Evolutionary conservation across 345 rosid genomes (phyloP).

Genomic region (Theobroma cacao): DNA sequence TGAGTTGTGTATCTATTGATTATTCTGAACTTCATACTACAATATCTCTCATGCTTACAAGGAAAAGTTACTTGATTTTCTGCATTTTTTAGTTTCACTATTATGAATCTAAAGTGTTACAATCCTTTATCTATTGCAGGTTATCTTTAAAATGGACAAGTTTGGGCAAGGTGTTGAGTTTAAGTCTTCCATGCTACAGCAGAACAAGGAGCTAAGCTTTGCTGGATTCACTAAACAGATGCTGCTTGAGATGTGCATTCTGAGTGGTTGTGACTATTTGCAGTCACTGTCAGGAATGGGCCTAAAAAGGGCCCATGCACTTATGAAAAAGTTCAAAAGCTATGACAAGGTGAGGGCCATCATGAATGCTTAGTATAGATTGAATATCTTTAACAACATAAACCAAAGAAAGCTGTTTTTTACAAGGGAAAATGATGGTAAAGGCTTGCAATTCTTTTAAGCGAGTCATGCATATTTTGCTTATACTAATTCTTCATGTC

Average conservation of each 20-base stretch:
- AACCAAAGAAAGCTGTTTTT: background rate
- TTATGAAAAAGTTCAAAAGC: conserved; percentile 70
- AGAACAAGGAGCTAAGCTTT: conserved; percentile 67
- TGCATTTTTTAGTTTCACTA: background rate
- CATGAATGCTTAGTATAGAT: background rate
- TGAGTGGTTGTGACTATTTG: conserved; percentile 97
- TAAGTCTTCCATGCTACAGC: conserved; percentile 56
- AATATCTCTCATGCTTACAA: background rate
- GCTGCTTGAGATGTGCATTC: conserved; percentile 97
- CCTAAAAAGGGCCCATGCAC: conserved; percentile 87
- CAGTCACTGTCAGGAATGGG: conserved; percentile 96
- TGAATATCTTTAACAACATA: background rate
- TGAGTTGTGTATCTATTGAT: conserved; percentile 31
- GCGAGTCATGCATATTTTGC: background rate
- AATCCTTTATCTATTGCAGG: conserved; percentile 35
- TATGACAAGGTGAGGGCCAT: conserved; percentile 61
- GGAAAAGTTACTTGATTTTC: background rate
- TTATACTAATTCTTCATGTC: background rate
- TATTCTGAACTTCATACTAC: conserved; percentile 13
- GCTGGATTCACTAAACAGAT: conserved; percentile 72
- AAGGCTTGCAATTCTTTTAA: background rate
- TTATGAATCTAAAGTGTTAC: conserved; percentile 10
- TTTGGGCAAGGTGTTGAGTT: conserved; percentile 93
- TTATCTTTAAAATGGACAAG: conserved; percentile 95
- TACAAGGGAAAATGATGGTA: background rate